phyloP scores from a whole-genome alignment of 2,329 filamentous ascomycete species.

The Cladorrhinum sp. region DNA sequence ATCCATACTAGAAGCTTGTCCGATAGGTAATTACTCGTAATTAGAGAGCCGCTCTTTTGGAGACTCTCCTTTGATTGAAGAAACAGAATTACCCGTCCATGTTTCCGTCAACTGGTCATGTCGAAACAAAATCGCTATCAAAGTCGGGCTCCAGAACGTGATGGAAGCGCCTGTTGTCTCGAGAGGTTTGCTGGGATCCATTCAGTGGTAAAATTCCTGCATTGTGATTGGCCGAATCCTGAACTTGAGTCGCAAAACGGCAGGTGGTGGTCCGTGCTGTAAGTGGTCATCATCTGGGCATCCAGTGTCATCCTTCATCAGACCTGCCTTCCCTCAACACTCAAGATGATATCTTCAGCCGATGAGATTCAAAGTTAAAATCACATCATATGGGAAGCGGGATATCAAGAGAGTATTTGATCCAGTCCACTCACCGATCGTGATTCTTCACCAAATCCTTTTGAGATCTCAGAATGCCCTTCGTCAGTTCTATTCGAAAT shows the following conservation, averaged over 20 bases:
- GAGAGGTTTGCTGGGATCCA: background rate
- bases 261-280: slow-evolving; percentile 19
- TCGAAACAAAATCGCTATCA: background rate
- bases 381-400: background rate
- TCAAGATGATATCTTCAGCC: background rate
- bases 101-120: background rate
- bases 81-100: background rate
- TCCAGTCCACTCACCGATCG: too few species aligned
- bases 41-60: too few species aligned
- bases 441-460: too few species aligned
- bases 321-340: background rate
- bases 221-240: slow-evolving; percentile 18
- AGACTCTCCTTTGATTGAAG: too few species aligned
- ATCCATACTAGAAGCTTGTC: too few species aligned
- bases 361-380: background rate
- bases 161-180: slow-evolving; percentile 2
- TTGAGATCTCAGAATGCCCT: too few species aligned
- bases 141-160: background rate
- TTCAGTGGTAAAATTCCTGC: background rate
- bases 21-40: too few species aligned
- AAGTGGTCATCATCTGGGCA: background rate
- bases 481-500: too few species aligned
- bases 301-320: background rate
- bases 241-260: slow-evolving; percentile 13
- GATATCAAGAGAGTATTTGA: too few species aligned